Evolutionary conservation across 805 yeast genomes (phyloP), one percentile per base, ranked within the genome.

Genomic region (Saccharomyces mikatae): DNA sequence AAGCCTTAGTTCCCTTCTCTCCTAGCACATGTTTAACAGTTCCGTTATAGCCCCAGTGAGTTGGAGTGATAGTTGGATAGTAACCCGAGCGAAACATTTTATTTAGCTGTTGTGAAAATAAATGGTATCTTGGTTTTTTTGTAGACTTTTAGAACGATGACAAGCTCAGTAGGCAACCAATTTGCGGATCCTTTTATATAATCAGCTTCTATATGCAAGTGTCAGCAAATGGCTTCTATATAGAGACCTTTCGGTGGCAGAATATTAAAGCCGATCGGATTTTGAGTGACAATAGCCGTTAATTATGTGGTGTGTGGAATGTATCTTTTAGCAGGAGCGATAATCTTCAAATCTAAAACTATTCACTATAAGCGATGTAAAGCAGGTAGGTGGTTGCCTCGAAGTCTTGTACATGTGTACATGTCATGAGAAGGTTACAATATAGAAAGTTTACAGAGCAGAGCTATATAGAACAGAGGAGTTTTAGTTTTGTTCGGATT

Each of bases 21-120:
- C 60, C 53, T 26, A 57, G 56, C n/a, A 66, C 60, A 32, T 64
- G 67, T 9, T 60, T 62, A 11, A 72, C 61, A 1, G 66, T 62
- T n/a, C 74, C 71, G n/a, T 68, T 64, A 32, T 60, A 62, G 14
- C 69, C 69, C 65, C 72, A 67, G 48, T 65, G 62, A 47, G 62
- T 64, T 22, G 66, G 69, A 28, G 62, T 62, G 4, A 67, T 21
- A 5, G 58, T 14, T 1, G 64, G 64, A 29, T 36, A 36, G 22
- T 36, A 17, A 17, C 44, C 44, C 44, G 44, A 36, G 44, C 44
- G 44, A 17, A 36, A 36, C 44, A 36, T 36, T 36, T 6, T n/a
- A 36, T 5, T 5, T 6, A 17, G 24, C 11, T 17, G 24, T 1
- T 9, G 13, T 6, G 24, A 8, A n/a, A 36, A 6, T 17, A 8